These are phyloP conservation scores for Populus hybrid DNA, from an alignment of 441 rosid genomes.

Conservation along the genomic window DNA sequence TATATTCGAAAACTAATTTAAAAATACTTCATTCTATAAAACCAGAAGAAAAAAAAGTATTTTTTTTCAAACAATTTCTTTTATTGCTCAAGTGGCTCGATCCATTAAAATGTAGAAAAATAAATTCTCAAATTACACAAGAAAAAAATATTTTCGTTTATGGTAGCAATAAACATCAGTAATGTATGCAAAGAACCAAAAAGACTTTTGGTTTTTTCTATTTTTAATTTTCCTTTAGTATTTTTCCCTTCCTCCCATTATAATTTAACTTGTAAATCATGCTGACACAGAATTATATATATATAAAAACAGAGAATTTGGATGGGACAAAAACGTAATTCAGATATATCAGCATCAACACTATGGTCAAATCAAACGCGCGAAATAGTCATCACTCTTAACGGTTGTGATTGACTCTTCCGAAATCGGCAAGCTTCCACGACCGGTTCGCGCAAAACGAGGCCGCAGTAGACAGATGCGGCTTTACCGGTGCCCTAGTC, in stretches of 20 bases:
- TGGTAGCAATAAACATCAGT: background rate
- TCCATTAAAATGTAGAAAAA: background rate
- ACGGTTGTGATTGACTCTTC: constrained; percentile 57
- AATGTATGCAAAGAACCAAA: constrained; percentile 4
- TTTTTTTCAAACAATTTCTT: background rate
- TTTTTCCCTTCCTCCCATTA: background rate
- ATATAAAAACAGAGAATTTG: background rate
- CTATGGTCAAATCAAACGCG: constrained; percentile 21
- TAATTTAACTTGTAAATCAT: background rate
- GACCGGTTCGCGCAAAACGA: constrained; percentile 70
- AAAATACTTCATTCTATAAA: background rate
- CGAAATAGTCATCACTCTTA: constrained; percentile 34
- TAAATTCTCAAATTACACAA: constrained; percentile 12
- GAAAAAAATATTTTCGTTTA: constrained; percentile 6
- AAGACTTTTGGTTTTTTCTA: background rate
- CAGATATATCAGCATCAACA: background rate
- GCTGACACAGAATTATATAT: background rate
- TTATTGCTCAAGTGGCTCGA: background rate
- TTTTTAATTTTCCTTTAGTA: background rate
- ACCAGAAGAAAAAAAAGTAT: background rate
- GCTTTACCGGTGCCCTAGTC: constrained; percentile 40
- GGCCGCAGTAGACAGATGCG: constrained; percentile 65
- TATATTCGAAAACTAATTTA: too few relatives aligned
- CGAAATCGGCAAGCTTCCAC: constrained; percentile 82
- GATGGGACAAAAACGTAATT: constrained; percentile 39